phyloP scores from a whole-genome alignment of 768 basidiomycete species.

The Tulasnella sp. region DNA sequence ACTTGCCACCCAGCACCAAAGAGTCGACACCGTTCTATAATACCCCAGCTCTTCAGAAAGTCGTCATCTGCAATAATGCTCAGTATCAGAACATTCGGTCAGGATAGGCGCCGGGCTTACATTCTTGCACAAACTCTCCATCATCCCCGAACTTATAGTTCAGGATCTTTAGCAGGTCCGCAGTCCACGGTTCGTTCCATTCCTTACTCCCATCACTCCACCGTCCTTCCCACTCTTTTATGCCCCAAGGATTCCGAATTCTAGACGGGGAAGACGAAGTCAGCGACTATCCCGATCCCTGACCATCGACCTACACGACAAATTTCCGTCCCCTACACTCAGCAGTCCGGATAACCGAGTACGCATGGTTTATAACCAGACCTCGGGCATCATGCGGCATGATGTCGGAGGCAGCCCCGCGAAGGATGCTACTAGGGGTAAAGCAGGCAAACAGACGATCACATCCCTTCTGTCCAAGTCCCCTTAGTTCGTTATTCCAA shows the following conservation, averaged over 20 bases:
- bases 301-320: slow-evolving; percentile 24
- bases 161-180: slow-evolving; percentile 30
- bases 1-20: slow-evolving; percentile 39
- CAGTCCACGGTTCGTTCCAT: slow-evolving; percentile 42
- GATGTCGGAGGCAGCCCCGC: slow-evolving; percentile 8
- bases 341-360: slow-evolving; percentile 36
- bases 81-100: not conserved
- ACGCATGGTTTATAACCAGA: slow-evolving; percentile 30
- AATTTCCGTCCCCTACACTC: slow-evolving; percentile 37
- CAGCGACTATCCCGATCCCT: not conserved
- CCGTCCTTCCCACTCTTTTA: slow-evolving; percentile 33
- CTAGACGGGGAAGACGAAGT: slow-evolving; percentile 19
- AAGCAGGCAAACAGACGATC: slow-evolving; percentile 44
- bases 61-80: slow-evolving; percentile 16
- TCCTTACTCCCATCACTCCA: slow-evolving; percentile 47
- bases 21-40: slow-evolving; percentile 36
- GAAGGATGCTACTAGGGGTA: slow-evolving; percentile 22
- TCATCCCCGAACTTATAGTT: slow-evolving; percentile 40
- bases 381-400: slow-evolving; percentile 23
- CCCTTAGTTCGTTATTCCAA: slow-evolving; percentile 43
- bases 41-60: slow-evolving; percentile 28
- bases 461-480: slow-evolving; percentile 34
- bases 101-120: not conserved
- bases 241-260: slow-evolving; percentile 41
- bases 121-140: slow-evolving; percentile 46